phyloP scores from a whole-genome alignment of 805 yeast species.

The Saccharomyces cerevisiae region DNA sequence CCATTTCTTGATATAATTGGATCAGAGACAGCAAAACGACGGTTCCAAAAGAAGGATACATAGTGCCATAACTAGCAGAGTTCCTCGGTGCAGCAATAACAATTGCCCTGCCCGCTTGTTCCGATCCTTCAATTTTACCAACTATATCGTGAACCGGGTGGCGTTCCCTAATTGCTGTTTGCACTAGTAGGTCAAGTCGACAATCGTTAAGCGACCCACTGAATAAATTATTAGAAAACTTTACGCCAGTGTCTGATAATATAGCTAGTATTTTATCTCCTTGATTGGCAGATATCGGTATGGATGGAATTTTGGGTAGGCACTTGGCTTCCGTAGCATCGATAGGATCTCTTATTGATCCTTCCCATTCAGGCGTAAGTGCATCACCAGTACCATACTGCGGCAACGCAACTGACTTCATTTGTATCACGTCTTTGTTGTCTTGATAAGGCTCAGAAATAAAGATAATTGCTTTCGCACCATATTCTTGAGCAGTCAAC shows the following conservation, averaged over 20 bases:
- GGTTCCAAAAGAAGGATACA: constrained; percentile 66
- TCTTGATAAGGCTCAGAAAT: constrained; percentile 39
- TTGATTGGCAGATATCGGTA: constrained; percentile 72
- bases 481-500: constrained; percentile 44
- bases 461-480: constrained; percentile 62
- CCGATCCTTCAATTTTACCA: constrained; percentile 72
- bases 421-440: constrained; percentile 29
- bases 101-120: constrained; percentile 64
- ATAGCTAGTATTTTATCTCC: constrained; percentile 36
- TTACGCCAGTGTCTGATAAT: constrained; percentile 22
- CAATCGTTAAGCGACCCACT: constrained; percentile 19
- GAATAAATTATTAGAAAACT: constrained; percentile 14
- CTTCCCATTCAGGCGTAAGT: constrained; percentile 63
- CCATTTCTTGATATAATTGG: constrained; percentile 56
- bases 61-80: constrained; percentile 66
- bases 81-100: constrained; percentile 81
- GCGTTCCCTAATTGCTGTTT: constrained; percentile 39
- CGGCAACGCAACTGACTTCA: constrained; percentile 46
- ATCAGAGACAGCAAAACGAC: constrained; percentile 63
- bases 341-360: constrained; percentile 37
- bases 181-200: constrained; percentile 29
- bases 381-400: constrained; percentile 70
- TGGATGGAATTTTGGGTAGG: constrained; percentile 64
- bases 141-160: constrained; percentile 74
- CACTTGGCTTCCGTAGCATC: constrained; percentile 41